Evolutionary conservation across 768 basidiomycete genomes (phyloP).

Genomic region (Podaxis rugospora): DNA sequence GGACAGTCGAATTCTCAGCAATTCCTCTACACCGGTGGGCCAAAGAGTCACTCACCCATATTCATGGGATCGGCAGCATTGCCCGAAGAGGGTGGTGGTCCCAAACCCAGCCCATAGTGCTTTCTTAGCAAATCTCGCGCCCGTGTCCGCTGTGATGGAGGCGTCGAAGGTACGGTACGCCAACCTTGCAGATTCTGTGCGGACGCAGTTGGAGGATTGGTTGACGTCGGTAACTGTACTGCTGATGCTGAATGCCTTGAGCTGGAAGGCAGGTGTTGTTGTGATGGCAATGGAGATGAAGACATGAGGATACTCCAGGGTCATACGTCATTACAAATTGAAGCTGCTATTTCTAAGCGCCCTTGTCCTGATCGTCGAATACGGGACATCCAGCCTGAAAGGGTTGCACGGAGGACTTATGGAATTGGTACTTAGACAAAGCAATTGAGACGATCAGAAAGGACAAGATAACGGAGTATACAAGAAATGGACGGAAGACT

Average conservation of each 20-base stretch:
- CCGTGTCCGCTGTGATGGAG: constrained; percentile 27
- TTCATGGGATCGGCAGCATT: constrained; percentile 75
- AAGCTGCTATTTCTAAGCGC: not conserved
- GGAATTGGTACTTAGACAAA: not conserved
- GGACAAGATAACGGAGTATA: not conserved
- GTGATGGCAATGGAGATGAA: constrained; percentile 1
- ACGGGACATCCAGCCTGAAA: not conserved
- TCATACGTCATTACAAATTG: not conserved
- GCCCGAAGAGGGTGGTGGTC: constrained; percentile 53
- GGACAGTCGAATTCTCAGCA: not conserved
- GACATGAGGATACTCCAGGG: not conserved
- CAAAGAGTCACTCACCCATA: constrained; percentile 44
- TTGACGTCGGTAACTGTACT: constrained; percentile 12
- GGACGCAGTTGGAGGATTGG: not conserved
- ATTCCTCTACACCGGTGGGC: not conserved
- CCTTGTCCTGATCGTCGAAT: not conserved
- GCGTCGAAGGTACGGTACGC: constrained; percentile 3
- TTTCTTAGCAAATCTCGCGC: constrained; percentile 79
- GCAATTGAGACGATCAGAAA: not conserved
- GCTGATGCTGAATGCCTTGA: constrained; percentile 7
- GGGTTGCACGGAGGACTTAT: not conserved
- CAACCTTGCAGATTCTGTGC: not conserved
- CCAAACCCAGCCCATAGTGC: constrained; percentile 83
- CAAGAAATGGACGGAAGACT: not conserved
- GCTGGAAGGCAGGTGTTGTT: not conserved